Conservation (phyloP, 2,329 filamentous ascomycete species). For the Triangularia setosa region DNA sequence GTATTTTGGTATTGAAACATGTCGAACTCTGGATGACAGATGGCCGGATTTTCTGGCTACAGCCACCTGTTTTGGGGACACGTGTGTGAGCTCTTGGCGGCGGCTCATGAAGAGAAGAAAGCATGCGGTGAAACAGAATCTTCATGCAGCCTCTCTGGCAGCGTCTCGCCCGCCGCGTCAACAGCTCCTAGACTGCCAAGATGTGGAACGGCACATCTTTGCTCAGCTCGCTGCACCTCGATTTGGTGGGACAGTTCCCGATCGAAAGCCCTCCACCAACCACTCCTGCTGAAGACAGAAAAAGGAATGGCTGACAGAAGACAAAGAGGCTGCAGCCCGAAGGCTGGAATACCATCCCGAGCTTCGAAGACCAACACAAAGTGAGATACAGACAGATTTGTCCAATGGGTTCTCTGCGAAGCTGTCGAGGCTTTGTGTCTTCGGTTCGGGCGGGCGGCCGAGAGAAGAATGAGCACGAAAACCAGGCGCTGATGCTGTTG, state of each 20-base stretch:
- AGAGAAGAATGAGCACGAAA: background rate
- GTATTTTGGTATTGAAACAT: background rate
- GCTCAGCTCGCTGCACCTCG: constrained; percentile 5
- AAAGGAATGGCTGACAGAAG: constrained; percentile 5
- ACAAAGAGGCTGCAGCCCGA: constrained; percentile 4
- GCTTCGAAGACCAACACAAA: background rate
- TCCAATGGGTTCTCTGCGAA: background rate
- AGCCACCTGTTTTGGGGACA: background rate
- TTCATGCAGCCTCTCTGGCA: background rate
- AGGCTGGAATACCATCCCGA: background rate
- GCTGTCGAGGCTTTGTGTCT: background rate
- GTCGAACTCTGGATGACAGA: background rate
- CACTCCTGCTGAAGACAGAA: background rate
- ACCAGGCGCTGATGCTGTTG: background rate
- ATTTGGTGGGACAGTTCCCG: constrained; percentile 3
- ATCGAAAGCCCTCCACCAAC: background rate
- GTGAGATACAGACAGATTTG: background rate
- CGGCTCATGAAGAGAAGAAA: background rate
- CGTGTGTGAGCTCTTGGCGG: background rate
- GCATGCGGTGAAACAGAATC: constrained; percentile 5
- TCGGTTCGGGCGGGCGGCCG: background rate
- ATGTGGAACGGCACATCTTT: constrained; percentile 1
- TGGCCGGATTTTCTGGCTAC: background rate
- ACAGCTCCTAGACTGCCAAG: constrained; percentile 1
- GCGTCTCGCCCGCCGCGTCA: background rate